phyloP scores from a whole-genome alignment of 2,329 filamentous ascomycete genomes.

The Pseudocercospora cruenta region DNA sequence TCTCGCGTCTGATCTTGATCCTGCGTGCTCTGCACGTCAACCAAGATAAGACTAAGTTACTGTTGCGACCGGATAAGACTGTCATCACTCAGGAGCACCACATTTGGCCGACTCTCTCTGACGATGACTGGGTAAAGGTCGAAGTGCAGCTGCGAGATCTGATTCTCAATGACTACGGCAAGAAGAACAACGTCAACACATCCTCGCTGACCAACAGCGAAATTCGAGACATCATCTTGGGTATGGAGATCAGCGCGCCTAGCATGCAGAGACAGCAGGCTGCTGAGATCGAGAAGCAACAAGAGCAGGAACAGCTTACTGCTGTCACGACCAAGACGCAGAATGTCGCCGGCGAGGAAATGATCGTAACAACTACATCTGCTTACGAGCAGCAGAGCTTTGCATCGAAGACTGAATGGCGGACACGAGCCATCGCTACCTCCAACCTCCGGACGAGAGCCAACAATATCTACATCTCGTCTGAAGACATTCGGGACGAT shows the following conservation, averaged over 20 bases:
- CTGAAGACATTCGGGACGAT: slow-evolving; percentile 87
- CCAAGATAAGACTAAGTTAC: slow-evolving; percentile 95
- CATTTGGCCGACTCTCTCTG: slow-evolving; percentile 92
- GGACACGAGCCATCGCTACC: slow-evolving; percentile 88
- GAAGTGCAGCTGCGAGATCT: slow-evolving; percentile 93
- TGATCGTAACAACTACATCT: slow-evolving; percentile 96
- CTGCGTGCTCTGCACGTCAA: slow-evolving; percentile 95
- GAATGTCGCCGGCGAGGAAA: slow-evolving; percentile 95
- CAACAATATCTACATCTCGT: slow-evolving; percentile 99
- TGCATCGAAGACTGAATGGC: slow-evolving; percentile 98
- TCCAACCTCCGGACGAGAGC: slow-evolving; percentile 90
- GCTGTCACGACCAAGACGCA: slow-evolving; percentile 98
- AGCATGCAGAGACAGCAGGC: slow-evolving; percentile 98
- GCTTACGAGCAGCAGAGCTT: slow-evolving; percentile 98
- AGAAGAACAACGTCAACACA: slow-evolving; percentile 99
- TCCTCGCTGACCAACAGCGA: slow-evolving; percentile 95
- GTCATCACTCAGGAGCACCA: slow-evolving; percentile 98
- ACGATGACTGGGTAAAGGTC: slow-evolving; percentile 99
- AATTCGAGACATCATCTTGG: slow-evolving; percentile 96
- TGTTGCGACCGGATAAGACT: slow-evolving; percentile 93
- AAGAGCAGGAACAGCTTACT: slow-evolving; percentile 94
- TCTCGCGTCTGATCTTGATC: slow-evolving; percentile 92
- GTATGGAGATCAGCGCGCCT: slow-evolving; percentile 98
- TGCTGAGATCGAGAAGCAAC: slow-evolving; percentile 97
- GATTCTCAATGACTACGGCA: slow-evolving; percentile 97